Base-by-base conservation (phyloP, 495 filamentous ascomycete genomes). In the Rostrohypoxylon terebratum region DNA sequence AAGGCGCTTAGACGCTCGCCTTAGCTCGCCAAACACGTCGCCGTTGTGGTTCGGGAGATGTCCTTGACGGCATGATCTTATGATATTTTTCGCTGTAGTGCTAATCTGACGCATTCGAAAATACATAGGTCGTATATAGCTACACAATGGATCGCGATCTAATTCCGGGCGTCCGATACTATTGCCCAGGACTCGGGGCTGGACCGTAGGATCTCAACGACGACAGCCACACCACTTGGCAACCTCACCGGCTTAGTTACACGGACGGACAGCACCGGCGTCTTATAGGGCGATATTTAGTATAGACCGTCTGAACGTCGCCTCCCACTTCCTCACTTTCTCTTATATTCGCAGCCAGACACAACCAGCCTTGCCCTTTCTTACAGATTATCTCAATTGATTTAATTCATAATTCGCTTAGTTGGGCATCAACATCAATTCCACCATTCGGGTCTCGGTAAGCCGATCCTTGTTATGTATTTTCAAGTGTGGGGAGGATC, bases 61-160 rank as follows among this genome's bases (percentile, higher is more conserved):
- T 54, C 11, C 38, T 23, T 73, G 62, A 69, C 71, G 62, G 44
- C 42, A 73, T 63, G 45, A 63, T 63, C 33, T 70, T 58, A 11
- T 67, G 51, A 54, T 23, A 47, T 10, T 47, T 16, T 21, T 20
- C 38, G 28, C 8, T 45, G 14, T 33, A 34, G 38, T 51, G 13
- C 44, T 51, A 10, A 25, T 64, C 50, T 25, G 20, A 59, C 23
- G 40, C n/a, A 51, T 25, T n/a, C n/a, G 16, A 28, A 28, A 60
- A 21, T 21, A 34, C n/a, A n/a, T n/a, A n/a, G n/a, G n/a, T n/a
- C n/a, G n/a, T 48, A 16, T 16, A 53, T 23, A 40, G 9, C 58
- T 59, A 14, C 45, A 31, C 34, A 25, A 55, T 55, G 8, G 50
- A 74, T 74, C 71, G 66, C 58, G 66, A 74, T 70, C 57, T 34